Evolutionary conservation across 345 rosid species (phyloP), one percentile per base, ranked within the genome.

Genomic region (Acer yangbiense): DNA sequence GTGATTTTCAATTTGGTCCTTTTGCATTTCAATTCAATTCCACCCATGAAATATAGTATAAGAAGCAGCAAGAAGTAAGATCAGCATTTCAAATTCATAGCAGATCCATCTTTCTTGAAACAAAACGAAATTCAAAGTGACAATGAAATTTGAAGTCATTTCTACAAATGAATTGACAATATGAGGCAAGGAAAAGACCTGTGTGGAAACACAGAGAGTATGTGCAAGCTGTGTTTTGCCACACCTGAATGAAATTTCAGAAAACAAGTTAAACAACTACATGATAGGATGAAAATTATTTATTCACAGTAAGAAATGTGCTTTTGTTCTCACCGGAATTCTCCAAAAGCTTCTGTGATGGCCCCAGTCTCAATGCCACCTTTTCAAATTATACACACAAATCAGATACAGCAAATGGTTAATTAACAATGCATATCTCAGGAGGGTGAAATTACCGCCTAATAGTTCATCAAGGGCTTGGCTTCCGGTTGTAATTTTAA

Each of bases 311-410:
- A 67, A 76, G 68, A 68, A 65, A 71, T 54, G 55, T 23, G 69
- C 32, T 54, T 46, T 65, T 71, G 23, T 82, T 82, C 88, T 83
- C 81, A 92, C 97, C 98, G 82, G 55, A 91, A 94, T 72, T 94
- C 97, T 50, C 99, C 97, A 90, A 94, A 96, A 77, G 98, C 97
- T 90, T 96, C 97, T 7, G 97, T 96, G 39, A 94, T 92, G 57
- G 89, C 87, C 21, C 50, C 61, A 77, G 97, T 94, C 84, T 96
- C 97, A 35, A 92, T 81, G 12, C 99, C 97, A 75, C 99, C 99
- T 96, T 71, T 79, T 55, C 76, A 85, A 83, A 43, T 41, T 71
- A 68, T 63, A 71, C 73, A 68, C 9, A 74, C 18, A 43, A 17
- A 32, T 6, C 43, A 74, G 65, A 14, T 9, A 6, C 44, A 66